Base-by-base conservation (phyloP, 1,139 yeast species). In the Yamadazyma songkhlaensis region DNA sequence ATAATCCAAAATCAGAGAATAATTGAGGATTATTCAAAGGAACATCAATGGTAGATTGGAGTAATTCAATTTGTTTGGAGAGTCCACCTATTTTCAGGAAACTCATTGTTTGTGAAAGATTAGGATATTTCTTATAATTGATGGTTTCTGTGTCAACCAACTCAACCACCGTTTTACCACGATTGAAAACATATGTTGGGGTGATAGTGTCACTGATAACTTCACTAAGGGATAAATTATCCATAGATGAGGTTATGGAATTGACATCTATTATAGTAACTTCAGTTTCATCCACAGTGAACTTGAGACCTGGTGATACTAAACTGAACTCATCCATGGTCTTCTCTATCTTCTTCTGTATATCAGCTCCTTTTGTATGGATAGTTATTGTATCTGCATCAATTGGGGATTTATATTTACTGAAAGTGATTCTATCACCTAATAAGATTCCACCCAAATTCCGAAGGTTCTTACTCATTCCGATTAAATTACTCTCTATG, bases 1-100 rank as follows among this genome's bases (percentile, higher is more conserved):
- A 72, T 32, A 90, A 84, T n/a, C 92, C 90, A 64, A 90, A 94
- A 39, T 86, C 81, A 7, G 82, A 71, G 51, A 89, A 92, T 26
- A 88, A 62, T 3, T 76, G 72, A 0, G 97, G 96, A 39, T 79
- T 79, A 45, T 83, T 79, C 27, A 92, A 67, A 0, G 99, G 97
- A 3, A 90, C 69, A 42, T 86, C 86, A 12, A 90, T 79, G 0
- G 90, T 79, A 7, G 84, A 74, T 41, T 80, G 72, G 21, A 92
- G 63, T 2, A 74, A 53, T 4, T 70, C 65, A 13, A 89, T 79
- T 49, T 88, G 90, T 39, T 74, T 72, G 0, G 65, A 46, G 27
- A 92, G 68, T 0, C 98, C 99, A 12, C 98, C 98, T 4, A 92
- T 79, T 20, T 74, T 68, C 2, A 67, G 54, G 45, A 78, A 82